Evolutionary conservation across 371 early-diverging fungal genomes (phyloP), one percentile per base, ranked within the genome.

Genomic region (Haplosporangium sp.): DNA sequence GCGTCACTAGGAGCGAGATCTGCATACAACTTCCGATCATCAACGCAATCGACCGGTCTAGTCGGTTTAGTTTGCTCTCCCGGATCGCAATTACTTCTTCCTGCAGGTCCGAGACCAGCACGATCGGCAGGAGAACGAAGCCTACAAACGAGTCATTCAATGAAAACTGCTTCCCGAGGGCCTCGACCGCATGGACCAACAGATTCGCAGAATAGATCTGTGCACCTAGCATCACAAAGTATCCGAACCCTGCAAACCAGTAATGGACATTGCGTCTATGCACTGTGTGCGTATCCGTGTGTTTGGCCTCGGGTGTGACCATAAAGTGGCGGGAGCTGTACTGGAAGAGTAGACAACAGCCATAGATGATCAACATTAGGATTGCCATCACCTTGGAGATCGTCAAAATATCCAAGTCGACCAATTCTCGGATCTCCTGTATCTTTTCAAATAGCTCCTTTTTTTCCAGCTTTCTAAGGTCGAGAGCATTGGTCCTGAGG

Each of bases 71-170:
- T 20, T 48, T 20, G n/a, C 62, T 56, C 52, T 76, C 77, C 23
- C 55, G 45, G 52, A 76, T 54, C 13, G 77, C 71, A 56, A 76
- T 67, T 0, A 76, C 77, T 48, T 76, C 77, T 38, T 76, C 77
- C 37, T 76, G 77, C 9, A 76, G 41, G 53, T 76, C 77, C 13
- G 77, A 62, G 11, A 76, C 46, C 53, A 76, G 92, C 1, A 94
- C 95, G 51, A 96, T 93, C 0, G 96, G 95, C 13, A 96, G 70
- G n/a, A 96, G 64, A 51, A 96, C 89, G 47, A 96, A 84, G 50
- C 95, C 96, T 4, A 97, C 92, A 85, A 97, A 97, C 1, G 94
- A 91, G 48, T 93, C 85, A 60, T 87, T 87, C 56, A 94, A 85
- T 40, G 86, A 84, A 85, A 86, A 89, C 60, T 86, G 74, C 42